Evolutionary conservation across 257 asterid genomes (phyloP), one percentile per base, ranked within the genome.

Genomic region (Nicotiana noctiflora): DNA sequence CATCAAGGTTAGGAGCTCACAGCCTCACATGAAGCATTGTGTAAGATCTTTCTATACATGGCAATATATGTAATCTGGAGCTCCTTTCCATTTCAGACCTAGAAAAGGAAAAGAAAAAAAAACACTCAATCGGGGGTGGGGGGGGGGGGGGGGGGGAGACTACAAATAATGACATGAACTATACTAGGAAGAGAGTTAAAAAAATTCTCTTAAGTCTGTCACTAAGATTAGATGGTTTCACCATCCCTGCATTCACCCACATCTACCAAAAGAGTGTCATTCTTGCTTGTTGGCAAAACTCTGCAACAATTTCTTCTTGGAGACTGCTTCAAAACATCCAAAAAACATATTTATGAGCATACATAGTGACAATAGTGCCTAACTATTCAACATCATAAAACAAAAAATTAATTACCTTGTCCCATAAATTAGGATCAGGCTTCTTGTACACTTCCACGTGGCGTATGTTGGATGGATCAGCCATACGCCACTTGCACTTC

Each of bases 251-350:
- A 89, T 68, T 82, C 87, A 27, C 82, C 88, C 23, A 89, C 89
- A 27, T 89, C 87, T 44, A 89, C 52, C n/a, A 66, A 62, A 56
- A 87, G 9, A 29, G 87, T 84, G 29, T 84, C 86, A 72, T 87
- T 37, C 81, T 82, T 82, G 32, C 72, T 37, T 23, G 82, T 80
- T n/a, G 86, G 83, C 80, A 89, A 82, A 0, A 88, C 57, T 84
- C 83, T 88, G 84, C 92, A 89, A 63, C 92, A 87, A 51, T 84
- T 86, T 81, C 92, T 86, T 53, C 91, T 86, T 8, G 87, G 90
- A 60, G 87, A 66, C 91, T 87, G 86, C 67, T 13, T 27, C 44
- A 60, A 53, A 52, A 64, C 13, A 37, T 37, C 14, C 8, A 18
- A 10, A 77, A 51, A 32, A 76, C 29, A 52, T 61, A 25, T 13